Base-by-base conservation (phyloP, 768 basidiomycete genomes). In the Leccinum subgranulosum region DNA sequence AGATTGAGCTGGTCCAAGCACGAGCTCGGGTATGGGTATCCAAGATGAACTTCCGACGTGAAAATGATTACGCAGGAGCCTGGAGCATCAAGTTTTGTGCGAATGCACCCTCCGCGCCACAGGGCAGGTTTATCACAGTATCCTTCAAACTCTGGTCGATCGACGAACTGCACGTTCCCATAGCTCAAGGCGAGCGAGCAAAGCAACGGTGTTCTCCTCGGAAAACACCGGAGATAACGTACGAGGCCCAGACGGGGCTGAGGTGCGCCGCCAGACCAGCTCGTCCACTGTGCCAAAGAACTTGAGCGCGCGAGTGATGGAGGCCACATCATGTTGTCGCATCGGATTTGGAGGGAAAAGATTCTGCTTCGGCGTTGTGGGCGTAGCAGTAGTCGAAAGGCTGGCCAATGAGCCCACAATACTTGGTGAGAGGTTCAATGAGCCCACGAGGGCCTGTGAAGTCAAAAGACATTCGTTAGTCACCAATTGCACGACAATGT, bases 141-240 rank as follows among this genome's bases (percentile, higher is more conserved):
- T 27, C 5, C n/a, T 34, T 69, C 41, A 67, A 39, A 3, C 33
- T 29, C 56, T 66, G 8, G 67, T 49, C 4, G 62, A 45, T 47
- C 66, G 54, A n/a, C 70, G 60, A 14, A 73, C 59, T 14, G 57
- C 53, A 15, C 59, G 62, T 41, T 72, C 72, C 70, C 70, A 73
- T 12, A 73, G 53, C 23, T 59, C 60, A 34, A 72, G 63, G 19
- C 72, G 68, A 21, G 66, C 47, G 14, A 58, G 14, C n/a, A 73
- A 60, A 3, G 68, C 57, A 28, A 58, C 49, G 2, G 36, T 25
- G 15, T 73, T 73, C 15, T 63, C 72, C 43, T 61, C 69, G 1
- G 70, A 72, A 54, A 56, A 72, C 1, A 63, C 36, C 0, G 63
- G 63, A 1, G 58, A 49, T 5, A 64, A 45, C 23, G 56, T 53